Conservation (phyloP, 208 protist genomes). For the Endotrypanum monterogeii region DNA sequence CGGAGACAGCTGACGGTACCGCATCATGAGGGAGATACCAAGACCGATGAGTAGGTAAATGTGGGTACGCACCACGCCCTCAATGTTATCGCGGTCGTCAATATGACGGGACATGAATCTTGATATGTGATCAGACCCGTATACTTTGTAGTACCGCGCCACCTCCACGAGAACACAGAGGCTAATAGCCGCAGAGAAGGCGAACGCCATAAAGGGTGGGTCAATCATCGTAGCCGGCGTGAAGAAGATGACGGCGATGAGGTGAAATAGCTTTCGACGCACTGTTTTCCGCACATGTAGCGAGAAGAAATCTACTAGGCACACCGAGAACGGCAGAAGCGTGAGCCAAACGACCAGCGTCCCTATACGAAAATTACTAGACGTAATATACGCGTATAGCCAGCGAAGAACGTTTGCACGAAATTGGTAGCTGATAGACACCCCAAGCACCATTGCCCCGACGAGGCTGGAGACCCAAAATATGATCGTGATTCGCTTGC, state of each 20-base stretch:
- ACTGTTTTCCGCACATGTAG: slow-evolving; percentile 47
- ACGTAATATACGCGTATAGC: slow-evolving; percentile 67
- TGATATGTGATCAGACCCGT: slow-evolving; percentile 49
- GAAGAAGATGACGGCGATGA: slow-evolving; percentile 80
- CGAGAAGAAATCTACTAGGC: slow-evolving; percentile 54
- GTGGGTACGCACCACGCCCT: slow-evolving; percentile 81
- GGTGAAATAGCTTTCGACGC: slow-evolving; percentile 89
- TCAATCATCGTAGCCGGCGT: slow-evolving; percentile 79
- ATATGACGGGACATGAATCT: slow-evolving; percentile 71
- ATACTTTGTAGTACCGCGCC: slow-evolving; percentile 67
- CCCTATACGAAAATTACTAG: slow-evolving; percentile 58
- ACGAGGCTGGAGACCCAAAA: slow-evolving; percentile 58
- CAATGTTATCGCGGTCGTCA: slow-evolving; percentile 68
- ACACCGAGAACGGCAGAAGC: slow-evolving; percentile 56
- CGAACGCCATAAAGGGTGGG: slow-evolving; percentile 80
- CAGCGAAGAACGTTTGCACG: slow-evolving; percentile 60
- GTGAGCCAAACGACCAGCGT: slow-evolving; percentile 59
- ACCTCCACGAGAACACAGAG: slow-evolving; percentile 64
- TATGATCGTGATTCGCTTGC: slow-evolving; percentile 60
- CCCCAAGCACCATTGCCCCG: slow-evolving; percentile 28
- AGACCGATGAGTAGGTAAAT: slow-evolving; percentile 88
- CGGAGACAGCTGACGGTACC: slow-evolving; percentile 52
- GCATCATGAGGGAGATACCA: slow-evolving; percentile 70
- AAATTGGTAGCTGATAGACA: slow-evolving; percentile 61
- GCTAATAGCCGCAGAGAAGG: slow-evolving; percentile 67